phyloP scores from a whole-genome alignment of 83 land plant species.

The Picea abies region DNA sequence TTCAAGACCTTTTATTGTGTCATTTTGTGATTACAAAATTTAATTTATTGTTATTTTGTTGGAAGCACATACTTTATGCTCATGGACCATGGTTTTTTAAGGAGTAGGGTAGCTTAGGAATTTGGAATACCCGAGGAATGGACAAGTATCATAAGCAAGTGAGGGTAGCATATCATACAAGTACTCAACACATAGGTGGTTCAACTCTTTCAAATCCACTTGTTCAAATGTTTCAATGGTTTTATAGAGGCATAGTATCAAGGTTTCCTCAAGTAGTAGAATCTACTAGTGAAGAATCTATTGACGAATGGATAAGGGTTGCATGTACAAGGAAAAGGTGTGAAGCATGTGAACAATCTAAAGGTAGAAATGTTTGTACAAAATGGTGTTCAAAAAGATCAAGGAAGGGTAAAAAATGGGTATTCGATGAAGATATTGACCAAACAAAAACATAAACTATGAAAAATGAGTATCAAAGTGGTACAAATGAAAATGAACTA shows the following conservation, averaged over 20 bases:
- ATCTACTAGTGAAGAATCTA: no score
- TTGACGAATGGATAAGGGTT: no score
- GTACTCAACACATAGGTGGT: neutral
- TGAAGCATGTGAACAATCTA: no score
- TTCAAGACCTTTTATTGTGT: neutral
- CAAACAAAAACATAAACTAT: no score
- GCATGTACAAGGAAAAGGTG: no score
- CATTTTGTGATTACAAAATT: neutral
- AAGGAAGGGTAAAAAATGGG: no score
- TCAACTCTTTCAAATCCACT: neutral
- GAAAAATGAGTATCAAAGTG: no score
- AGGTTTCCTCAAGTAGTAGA: neutral
- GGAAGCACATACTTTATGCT: no score
- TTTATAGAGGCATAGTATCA: neutral
- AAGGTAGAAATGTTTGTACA: no score
- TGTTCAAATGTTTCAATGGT: neutral
- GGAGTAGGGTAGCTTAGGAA: neutral
- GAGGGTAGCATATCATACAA: neutral
- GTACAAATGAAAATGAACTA: no score
- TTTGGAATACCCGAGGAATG: neutral
- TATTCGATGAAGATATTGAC: no score
- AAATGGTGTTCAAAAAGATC: no score
- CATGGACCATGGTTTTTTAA: neutral
- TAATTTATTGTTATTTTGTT: neutral
- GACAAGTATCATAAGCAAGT: neutral